These are phyloP conservation scores for Lactarius akahatsu DNA, from an alignment of 768 basidiomycete genomes.

Conservation along the genomic window DNA sequence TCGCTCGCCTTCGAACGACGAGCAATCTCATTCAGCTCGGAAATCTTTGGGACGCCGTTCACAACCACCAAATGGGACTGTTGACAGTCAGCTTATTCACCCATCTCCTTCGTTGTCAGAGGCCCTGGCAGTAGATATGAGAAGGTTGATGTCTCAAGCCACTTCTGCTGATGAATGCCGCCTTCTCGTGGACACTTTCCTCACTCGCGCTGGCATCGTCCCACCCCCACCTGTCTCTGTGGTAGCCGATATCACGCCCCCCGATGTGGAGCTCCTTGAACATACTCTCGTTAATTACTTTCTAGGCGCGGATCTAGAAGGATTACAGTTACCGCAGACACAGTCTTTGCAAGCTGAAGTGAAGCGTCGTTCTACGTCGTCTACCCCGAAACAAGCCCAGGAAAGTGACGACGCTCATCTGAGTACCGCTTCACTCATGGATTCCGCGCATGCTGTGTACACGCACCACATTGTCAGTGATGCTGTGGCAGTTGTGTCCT, in stretches of 20 bases:
- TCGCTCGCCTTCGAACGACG: slow-evolving; percentile 16
- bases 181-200: slow-evolving; percentile 78
- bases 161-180: slow-evolving; percentile 82
- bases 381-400: background rate
- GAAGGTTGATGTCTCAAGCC: slow-evolving; percentile 62
- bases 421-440: slow-evolving; percentile 1
- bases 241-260: slow-evolving; percentile 29
- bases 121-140: slow-evolving; percentile 61
- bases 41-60: slow-evolving; percentile 13
- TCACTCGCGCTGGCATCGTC: slow-evolving; percentile 40
- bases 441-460: slow-evolving; percentile 12
- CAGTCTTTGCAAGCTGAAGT: background rate
- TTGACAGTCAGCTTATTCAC: slow-evolving; percentile 29
- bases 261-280: slow-evolving; percentile 22
- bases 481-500: slow-evolving; percentile 16
- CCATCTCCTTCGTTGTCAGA: slow-evolving; percentile 40
- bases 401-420: slow-evolving; percentile 6
- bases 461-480: slow-evolving; percentile 10
- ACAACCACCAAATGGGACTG: slow-evolving; percentile 21
- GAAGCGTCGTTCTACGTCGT: background rate
- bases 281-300: slow-evolving; percentile 19
- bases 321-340: background rate
- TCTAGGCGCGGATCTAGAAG: slow-evolving; percentile 18
- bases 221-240: slow-evolving; percentile 32
- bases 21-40: background rate